A percentile compares a stretch with the other conserved stretches of the same genome.
Evolutionary conservation across 1,284 basidiomycete species (phyloP).

Genomic region (Afroboletus lepidellus): DNA sequence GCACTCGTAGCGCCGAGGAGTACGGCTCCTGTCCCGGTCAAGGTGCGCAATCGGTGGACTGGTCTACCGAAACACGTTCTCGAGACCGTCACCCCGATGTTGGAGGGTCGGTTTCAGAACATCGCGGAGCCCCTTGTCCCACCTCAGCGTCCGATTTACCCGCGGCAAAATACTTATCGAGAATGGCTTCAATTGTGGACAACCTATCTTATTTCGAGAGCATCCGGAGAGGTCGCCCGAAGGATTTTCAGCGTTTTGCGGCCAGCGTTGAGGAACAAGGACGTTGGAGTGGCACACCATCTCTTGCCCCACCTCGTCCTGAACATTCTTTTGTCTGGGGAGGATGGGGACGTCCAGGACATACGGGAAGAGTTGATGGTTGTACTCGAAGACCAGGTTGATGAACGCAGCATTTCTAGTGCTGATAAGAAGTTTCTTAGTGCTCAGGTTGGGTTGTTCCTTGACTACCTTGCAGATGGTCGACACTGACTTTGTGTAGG

Average conservation of each 20-base stretch:
- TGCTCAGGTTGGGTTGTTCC: slow-evolving; percentile 68
- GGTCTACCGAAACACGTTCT: slow-evolving; percentile 80
- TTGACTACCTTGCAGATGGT: neutral
- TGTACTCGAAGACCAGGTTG: slow-evolving; percentile 87
- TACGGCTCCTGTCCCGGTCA: slow-evolving; percentile 56
- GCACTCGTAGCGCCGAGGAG: slow-evolving; percentile 55
- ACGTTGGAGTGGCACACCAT: slow-evolving; percentile 88
- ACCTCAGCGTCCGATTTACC: slow-evolving; percentile 75
- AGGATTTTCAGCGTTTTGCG: slow-evolving; percentile 81
- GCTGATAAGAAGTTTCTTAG: slow-evolving; percentile 81
- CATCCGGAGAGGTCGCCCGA: slow-evolving; percentile 55
- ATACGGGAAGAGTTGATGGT: slow-evolving; percentile 79
- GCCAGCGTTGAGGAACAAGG: slow-evolving; percentile 80
- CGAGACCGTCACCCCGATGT: slow-evolving; percentile 87
- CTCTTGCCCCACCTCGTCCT: slow-evolving; percentile 92
- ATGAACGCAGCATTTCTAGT: slow-evolving; percentile 53
- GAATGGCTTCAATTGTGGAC: slow-evolving; percentile 97
- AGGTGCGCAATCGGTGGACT: slow-evolving; percentile 75
- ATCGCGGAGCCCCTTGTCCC: slow-evolving; percentile 38
- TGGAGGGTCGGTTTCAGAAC: slow-evolving; percentile 70
- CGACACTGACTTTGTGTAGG: slow-evolving; percentile 45
- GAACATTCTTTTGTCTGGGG: slow-evolving; percentile 80
- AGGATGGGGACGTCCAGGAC: slow-evolving; percentile 56
- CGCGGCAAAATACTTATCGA: slow-evolving; percentile 75
- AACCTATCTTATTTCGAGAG: slow-evolving; percentile 74